These are phyloP conservation scores for Ampelocalamus luodianensis DNA, from an alignment of 176 grass and related monocot species.

Conservation along the genomic window DNA sequence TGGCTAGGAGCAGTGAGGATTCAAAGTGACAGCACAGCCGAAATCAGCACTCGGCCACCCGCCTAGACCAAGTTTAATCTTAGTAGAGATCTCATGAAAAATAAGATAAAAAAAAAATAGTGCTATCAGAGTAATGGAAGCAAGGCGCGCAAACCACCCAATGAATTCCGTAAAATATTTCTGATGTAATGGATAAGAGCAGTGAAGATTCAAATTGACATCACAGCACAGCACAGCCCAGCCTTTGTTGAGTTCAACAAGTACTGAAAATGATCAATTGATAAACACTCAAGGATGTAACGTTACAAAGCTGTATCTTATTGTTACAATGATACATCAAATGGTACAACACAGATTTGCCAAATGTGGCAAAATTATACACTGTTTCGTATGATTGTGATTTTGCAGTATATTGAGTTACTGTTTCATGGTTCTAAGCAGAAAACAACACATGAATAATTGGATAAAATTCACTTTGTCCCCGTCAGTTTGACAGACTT, in stretches of 20 bases:
- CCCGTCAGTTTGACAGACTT: conserved; percentile 46
- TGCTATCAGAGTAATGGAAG: too few relatives aligned
- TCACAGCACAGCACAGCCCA: too few relatives aligned
- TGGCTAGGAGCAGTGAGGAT: neutral
- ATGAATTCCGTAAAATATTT: too few relatives aligned
- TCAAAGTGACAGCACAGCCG: neutral
- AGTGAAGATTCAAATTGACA: too few relatives aligned
- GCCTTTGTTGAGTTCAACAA: neutral
- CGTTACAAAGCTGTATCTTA: conserved; percentile 24
- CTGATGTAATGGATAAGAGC: too few relatives aligned
- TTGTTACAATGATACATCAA: conserved; percentile 34
- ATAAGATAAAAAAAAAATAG: too few relatives aligned
- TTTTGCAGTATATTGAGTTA: conserved; percentile 10
- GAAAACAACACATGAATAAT: conserved; percentile 11
- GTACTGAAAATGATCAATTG: neutral
- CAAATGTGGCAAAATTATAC: conserved; percentile 41
- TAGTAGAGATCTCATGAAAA: too few relatives aligned
- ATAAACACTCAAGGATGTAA: neutral
- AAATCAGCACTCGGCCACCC: too few relatives aligned
- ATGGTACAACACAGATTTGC: conserved; percentile 26
- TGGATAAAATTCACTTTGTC: conserved; percentile 50
- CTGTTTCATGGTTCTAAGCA: neutral
- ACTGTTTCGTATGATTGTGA: neutral
- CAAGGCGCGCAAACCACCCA: too few relatives aligned
- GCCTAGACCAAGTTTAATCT: too few relatives aligned